Evolutionary conservation across 306 rosid genomes (phyloP), one percentile per base, ranked within the genome.

Genomic region (Hippophae tibetana): DNA sequence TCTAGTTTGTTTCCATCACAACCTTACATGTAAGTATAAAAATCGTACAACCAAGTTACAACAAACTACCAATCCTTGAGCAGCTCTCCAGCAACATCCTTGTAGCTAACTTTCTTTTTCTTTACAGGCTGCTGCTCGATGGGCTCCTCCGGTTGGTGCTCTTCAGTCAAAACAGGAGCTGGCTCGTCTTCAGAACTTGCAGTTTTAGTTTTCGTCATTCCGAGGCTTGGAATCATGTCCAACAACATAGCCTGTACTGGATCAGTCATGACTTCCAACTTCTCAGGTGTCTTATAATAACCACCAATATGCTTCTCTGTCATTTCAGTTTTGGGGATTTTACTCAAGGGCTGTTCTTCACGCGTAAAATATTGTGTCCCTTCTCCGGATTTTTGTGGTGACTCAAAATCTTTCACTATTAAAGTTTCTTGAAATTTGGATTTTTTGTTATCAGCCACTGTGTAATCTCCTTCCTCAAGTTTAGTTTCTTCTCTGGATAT

Each of bases 101-200:
- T 88, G 70, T 85, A 85, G 83, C 95, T 92, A 45, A 88, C 93
- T 70, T 81, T 92, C 81, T 75, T 87, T 77, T 83, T 85, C 86
- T 77, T 83, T 10, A 61, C 0, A 72, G 94, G 81, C 66, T 31
- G 38, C 38, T 31, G 38, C 5, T 31, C 3, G 4, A 31, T 31
- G 38, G 38, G 38, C 38, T 31, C 4, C 38, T 31, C 38, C 38
- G 38, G 38, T 31, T 2, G 38, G 4, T 4, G 3, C 38, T 60
- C 78, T 54, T 69, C 65, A 14, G 68, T 76, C 56, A 62, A 49
- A 13, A 54, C 61, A 42, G 47, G 67, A 7, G 79, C 78, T 62
- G 54, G 76, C 69, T 79, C 78, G 57, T 74, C 81, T 52, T 56
- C 82, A 41, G 38, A 56, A 14, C 44, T 57, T 52, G 7, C 47